Percentiles rank a stretch among this genome's conserved stretches.
Conservation (phyloP, 1,139 yeast genomes). For the Pneumocystis sp. region DNA sequence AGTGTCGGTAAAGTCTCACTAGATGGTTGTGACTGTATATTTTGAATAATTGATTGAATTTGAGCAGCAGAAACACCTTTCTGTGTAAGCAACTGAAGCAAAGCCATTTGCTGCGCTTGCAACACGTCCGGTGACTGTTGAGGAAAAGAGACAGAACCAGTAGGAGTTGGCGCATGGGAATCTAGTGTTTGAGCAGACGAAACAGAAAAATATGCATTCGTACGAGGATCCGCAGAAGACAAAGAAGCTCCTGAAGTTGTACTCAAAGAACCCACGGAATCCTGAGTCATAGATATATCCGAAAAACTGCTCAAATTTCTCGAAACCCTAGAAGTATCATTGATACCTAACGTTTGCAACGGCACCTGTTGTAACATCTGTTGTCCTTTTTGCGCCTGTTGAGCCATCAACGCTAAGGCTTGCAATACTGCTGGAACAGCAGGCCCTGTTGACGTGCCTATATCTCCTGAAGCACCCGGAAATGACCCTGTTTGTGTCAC, state of each 20-base stretch:
- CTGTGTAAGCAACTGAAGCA: conserved; percentile 31
- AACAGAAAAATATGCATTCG: conserved; percentile 2
- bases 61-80: conserved; percentile 15
- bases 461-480: background rate
- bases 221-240: conserved; percentile 15
- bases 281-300: conserved; percentile 18
- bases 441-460: background rate
- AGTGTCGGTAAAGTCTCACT: conserved; percentile 18
- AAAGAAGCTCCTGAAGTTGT: conserved; percentile 13
- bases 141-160: background rate
- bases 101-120: conserved; percentile 28
- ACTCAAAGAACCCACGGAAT: conserved; percentile 16
- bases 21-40: background rate
- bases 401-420: background rate
- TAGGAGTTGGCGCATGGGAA: too few relatives aligned
- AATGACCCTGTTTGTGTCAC: background rate
- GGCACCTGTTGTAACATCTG: background rate
- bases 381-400: background rate
- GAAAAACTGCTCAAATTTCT: background rate
- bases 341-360: background rate
- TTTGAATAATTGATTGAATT: conserved; percentile 12
- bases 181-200: too few relatives aligned
- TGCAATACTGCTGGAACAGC: background rate
- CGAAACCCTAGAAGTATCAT: background rate
- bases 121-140: background rate